Evolutionary conservation across 1,284 basidiomycete genomes (phyloP), one percentile per base, ranked within the genome.

Genomic region (Coniferiporia weirii): DNA sequence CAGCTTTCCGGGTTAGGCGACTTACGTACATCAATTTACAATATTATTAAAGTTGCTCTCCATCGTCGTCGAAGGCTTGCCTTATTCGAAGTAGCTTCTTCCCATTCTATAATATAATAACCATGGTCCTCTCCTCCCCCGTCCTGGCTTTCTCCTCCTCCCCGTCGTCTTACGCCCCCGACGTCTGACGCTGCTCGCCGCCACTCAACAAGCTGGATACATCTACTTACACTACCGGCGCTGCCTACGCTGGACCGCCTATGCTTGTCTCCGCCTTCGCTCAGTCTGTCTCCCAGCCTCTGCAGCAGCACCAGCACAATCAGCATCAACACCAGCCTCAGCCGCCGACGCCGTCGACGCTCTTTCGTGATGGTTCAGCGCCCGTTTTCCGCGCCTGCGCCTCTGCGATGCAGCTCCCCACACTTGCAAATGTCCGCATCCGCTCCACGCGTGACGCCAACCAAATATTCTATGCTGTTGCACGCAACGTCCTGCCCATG

Each of bases 391-490:
- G 62, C 62, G 49, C 68, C 13, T 62, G 63, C 35, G 64, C 66
- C 34, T 62, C 52, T 65, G 64, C 63, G 60, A 82, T 84, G 79
- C 88, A 91, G 69, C 80, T 77, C 56, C 89, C 88, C 48, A 91
- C 88, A 54, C 78, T 91, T 49, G 79, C 80, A 61, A 85, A 85
- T 69, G 81, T 87, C 34, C 84, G 86, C 69, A 86, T 91, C 64
- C 82, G 86, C 66, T 87, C 85, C 1, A 87, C 86, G 13, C 80
- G 85, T 60, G 89, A 91, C 70, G 89, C 89, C 17, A 78, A 87
- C 54, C 84, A 87, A 61, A 83, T 91, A 65, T 91, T 91, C 72
- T 78, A 86, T 68, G 89, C 82, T 54, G 88, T 90, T 61, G 84
- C 86, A 1, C 77, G 78, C 62, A 79, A 82, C 67, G 69, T 76